Evolutionary conservation across 2,329 filamentous ascomycete genomes (phyloP).

Genomic region (Penicillium sp.): DNA sequence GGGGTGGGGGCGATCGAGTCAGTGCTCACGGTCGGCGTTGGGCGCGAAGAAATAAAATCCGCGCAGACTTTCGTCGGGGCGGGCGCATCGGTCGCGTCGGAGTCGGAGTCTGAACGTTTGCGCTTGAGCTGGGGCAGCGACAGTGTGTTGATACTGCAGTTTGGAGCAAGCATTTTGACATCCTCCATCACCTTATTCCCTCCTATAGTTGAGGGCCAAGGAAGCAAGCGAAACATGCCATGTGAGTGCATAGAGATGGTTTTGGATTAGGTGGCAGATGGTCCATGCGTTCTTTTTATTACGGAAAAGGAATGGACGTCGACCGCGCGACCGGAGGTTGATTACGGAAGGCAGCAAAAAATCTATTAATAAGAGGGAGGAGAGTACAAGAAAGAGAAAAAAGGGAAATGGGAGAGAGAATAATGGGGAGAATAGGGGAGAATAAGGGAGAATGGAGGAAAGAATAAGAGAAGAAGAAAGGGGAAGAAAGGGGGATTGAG

Average conservation of each 20-base stretch:
- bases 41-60: conserved; percentile 21
- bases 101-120: conserved; percentile 55
- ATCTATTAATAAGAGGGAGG: conserved; percentile 15
- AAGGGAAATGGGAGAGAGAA: conserved; percentile 1
- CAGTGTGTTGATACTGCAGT: conserved; percentile 31
- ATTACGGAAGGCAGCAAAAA: conserved; percentile 9
- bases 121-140: conserved; percentile 55
- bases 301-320: conserved; percentile 27
- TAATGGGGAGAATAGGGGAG: background rate
- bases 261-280: conserved; percentile 13
- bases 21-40: conserved; percentile 1
- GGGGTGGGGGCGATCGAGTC: conserved; percentile 3
- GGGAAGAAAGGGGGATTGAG: conserved; percentile 1
- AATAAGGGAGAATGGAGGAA: conserved; percentile 12
- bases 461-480: conserved; percentile 7
- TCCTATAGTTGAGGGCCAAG: conserved; percentile 47
- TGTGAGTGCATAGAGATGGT: conserved; percentile 33
- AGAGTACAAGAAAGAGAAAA: conserved; percentile 10
- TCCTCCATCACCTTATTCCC: conserved; percentile 48
- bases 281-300: conserved; percentile 17
- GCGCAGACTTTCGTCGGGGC: conserved; percentile 33
- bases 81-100: conserved; percentile 42
- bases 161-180: conserved; percentile 43
- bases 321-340: conserved; percentile 22
- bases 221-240: conserved; percentile 51